phyloP scores from a whole-genome alignment of 345 rosid species.

The Camelina hispida region DNA sequence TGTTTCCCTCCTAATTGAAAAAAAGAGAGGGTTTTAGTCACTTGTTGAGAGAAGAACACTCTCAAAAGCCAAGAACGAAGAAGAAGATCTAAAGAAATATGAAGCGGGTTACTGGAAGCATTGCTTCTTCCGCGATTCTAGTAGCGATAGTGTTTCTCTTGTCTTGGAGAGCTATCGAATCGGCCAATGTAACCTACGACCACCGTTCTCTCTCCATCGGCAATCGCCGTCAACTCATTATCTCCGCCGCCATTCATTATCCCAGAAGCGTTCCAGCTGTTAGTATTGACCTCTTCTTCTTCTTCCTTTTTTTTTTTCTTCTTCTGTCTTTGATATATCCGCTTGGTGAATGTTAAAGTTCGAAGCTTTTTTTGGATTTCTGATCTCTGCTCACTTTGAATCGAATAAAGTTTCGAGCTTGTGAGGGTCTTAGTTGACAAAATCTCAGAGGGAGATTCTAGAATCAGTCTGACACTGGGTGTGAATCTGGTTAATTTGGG shows the following conservation, averaged over 20 bases:
- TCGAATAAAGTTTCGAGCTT: slow-evolving; percentile 31
- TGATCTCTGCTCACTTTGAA: slow-evolving; percentile 4
- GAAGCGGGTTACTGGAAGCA: slow-evolving; percentile 29
- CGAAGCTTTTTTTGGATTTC: slow-evolving; percentile 6
- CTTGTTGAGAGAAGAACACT: background rate
- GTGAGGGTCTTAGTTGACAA: slow-evolving; percentile 2
- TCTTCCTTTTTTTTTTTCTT: background rate
- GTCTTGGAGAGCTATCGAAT: slow-evolving; percentile 25
- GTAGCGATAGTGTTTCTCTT: slow-evolving; percentile 31
- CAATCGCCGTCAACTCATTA: slow-evolving; percentile 66
- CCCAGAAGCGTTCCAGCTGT: slow-evolving; percentile 82
- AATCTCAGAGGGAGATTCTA: background rate
- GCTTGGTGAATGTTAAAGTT: slow-evolving; percentile 22
- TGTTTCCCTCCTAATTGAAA: slow-evolving; percentile 29
- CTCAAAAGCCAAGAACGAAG: slow-evolving; percentile 8
- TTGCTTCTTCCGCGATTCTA: slow-evolving; percentile 29
- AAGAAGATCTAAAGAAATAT: slow-evolving; percentile 10
- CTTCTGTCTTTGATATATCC: background rate
- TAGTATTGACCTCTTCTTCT: slow-evolving; percentile 29
- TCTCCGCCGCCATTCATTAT: slow-evolving; percentile 77
- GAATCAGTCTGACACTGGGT: background rate
- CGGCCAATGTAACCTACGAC: slow-evolving; percentile 63
- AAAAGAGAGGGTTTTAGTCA: slow-evolving; percentile 9
- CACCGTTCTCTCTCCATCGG: slow-evolving; percentile 63
- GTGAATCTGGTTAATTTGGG: slow-evolving; percentile 7